phyloP scores from a whole-genome alignment of 1,284 basidiomycete genomes.

The Cronartium ribicola region DNA sequence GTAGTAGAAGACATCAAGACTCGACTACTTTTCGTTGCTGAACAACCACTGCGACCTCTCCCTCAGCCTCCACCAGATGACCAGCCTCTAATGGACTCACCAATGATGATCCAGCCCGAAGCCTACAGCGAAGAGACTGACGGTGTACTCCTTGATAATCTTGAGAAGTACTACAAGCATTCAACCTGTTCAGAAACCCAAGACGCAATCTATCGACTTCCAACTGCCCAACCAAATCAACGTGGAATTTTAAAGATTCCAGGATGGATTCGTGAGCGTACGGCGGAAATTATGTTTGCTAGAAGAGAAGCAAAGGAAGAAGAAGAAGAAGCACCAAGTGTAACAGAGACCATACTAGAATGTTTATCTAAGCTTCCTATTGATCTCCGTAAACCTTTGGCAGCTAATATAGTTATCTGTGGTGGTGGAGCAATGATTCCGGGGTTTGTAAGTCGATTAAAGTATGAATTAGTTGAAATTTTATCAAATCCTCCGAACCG shows the following conservation, averaged over 20 bases:
- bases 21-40: conserved; percentile 56
- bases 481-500: neutral
- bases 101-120: neutral
- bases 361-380: conserved; percentile 65
- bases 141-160: conserved; percentile 40
- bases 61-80: conserved; percentile 52
- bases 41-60: conserved; percentile 61
- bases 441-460: conserved; percentile 80
- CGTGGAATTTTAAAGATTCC: conserved; percentile 73
- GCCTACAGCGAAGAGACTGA: conserved; percentile 35
- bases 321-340: conserved; percentile 57
- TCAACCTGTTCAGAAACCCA: conserved; percentile 40
- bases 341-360: neutral
- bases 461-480: conserved; percentile 60
- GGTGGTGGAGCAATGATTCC: conserved; percentile 89
- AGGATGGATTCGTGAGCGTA: conserved; percentile 88
- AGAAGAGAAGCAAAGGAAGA: conserved; percentile 63
- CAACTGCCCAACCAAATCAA: conserved; percentile 18
- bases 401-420: conserved; percentile 72
- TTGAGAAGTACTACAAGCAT: conserved; percentile 22
- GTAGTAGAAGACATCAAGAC: conserved; percentile 33
- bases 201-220: conserved; percentile 42
- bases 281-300: conserved; percentile 84
- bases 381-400: conserved; percentile 75
- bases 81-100: neutral